Percentiles rank a stretch among this genome's conserved stretches.
phyloP scores from a whole-genome alignment of 2,329 filamentous ascomycete species.

The Metarhizium sp. region DNA sequence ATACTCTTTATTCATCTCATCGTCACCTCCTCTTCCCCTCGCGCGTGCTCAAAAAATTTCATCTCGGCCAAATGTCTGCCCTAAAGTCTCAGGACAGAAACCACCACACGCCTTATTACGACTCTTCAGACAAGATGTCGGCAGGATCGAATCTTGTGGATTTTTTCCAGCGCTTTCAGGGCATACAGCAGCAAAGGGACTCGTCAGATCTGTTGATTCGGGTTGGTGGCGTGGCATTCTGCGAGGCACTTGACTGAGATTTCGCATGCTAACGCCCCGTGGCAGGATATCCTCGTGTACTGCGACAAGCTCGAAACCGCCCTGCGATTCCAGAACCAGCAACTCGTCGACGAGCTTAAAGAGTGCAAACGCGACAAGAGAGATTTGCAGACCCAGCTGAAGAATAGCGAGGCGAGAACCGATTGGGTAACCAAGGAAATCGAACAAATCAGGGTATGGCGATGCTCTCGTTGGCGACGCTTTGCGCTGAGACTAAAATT shows the following conservation, averaged over 20 bases:
- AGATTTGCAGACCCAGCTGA: constrained; percentile 39
- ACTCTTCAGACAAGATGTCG: constrained; percentile 11
- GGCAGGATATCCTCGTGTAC: constrained; percentile 22
- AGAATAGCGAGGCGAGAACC: constrained; percentile 26
- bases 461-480: constrained; percentile 6
- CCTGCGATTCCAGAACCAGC: constrained; percentile 33
- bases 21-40: too few relatives aligned
- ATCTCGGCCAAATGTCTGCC: neutral
- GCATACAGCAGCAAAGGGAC: constrained; percentile 31
- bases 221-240: constrained; percentile 22
- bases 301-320: constrained; percentile 32
- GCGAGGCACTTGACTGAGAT: neutral
- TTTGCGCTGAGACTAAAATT: neutral
- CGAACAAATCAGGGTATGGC: constrained; percentile 35
- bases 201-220: constrained; percentile 36
- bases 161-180: constrained; percentile 38
- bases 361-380: constrained; percentile 40
- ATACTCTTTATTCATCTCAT: too few relatives aligned
- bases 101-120: neutral
- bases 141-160: constrained; percentile 25
- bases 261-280: neutral
- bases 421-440: constrained; percentile 27
- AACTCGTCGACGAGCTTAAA: constrained; percentile 30
- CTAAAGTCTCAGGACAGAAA: neutral
- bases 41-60: neutral